Percentiles rank a stretch among this genome's conserved stretches.
Evolutionary conservation across 2,329 filamentous ascomycete genomes (phyloP).

Genomic region (Pseudogymnoascus sp.): DNA sequence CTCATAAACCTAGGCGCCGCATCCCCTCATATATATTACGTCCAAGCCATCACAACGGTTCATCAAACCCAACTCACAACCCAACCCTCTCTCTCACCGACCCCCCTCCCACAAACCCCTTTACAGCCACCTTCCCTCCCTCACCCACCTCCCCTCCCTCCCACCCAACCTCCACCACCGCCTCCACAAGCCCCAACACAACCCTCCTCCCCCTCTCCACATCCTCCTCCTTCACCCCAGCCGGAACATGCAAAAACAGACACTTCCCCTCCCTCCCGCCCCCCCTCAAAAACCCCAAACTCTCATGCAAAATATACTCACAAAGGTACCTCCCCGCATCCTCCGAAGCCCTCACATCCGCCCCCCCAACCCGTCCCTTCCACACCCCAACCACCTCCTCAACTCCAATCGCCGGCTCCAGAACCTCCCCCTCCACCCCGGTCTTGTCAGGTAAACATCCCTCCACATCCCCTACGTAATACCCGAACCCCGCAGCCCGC

Average conservation of each 20-base stretch:
- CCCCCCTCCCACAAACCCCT: not conserved
- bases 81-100: constrained; percentile 1
- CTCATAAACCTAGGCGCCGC: not conserved
- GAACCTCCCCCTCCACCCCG: constrained; percentile 33
- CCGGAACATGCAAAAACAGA: constrained; percentile 66
- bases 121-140: not conserved
- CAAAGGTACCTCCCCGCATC: constrained; percentile 68
- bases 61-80: not conserved
- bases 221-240: constrained; percentile 42
- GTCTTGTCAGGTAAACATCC: constrained; percentile 47
- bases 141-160: not conserved
- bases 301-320: constrained; percentile 71
- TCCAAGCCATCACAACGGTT: too few relatives aligned
- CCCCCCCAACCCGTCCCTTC: constrained; percentile 37
- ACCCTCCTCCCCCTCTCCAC: constrained; percentile 45
- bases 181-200: constrained; percentile 46
- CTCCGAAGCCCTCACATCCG: constrained; percentile 51
- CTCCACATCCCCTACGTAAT: constrained; percentile 63
- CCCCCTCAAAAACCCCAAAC: constrained; percentile 49
- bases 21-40: not conserved
- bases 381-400: constrained; percentile 50
- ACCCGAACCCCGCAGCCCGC: constrained; percentile 63
- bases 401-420: constrained; percentile 40
- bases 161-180: constrained; percentile 40
- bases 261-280: constrained; percentile 42